Conservation (phyloP, 2,329 filamentous ascomycete species). For the Aspergillus transmontanensis region DNA sequence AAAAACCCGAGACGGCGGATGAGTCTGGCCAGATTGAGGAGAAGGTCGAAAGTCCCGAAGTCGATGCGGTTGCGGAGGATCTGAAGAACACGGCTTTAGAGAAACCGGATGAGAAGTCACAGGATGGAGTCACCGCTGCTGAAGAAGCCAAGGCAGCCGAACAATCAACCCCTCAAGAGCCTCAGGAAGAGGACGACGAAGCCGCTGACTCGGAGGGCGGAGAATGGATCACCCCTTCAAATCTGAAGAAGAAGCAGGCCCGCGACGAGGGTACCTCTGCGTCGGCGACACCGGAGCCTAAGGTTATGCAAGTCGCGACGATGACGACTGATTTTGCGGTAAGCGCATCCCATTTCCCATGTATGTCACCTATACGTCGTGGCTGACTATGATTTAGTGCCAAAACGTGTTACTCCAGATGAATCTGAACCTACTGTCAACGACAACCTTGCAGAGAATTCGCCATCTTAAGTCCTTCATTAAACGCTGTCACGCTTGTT, state of each 20-base stretch:
- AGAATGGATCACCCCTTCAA: slow-evolving; percentile 93
- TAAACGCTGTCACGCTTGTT: slow-evolving; percentile 91
- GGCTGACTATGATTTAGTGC: slow-evolving; percentile 28
- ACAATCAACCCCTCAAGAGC: slow-evolving; percentile 25
- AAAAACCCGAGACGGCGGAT: slow-evolving; percentile 36
- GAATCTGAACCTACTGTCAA: slow-evolving; percentile 86
- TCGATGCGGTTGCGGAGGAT: slow-evolving; percentile 33
- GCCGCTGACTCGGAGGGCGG: slow-evolving; percentile 56
- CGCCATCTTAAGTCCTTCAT: slow-evolving; percentile 85
- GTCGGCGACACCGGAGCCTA: slow-evolving; percentile 56
- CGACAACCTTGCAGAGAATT: slow-evolving; percentile 73
- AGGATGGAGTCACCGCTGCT: slow-evolving; percentile 28
- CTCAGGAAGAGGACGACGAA: slow-evolving; percentile 33
- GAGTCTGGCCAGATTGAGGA: slow-evolving; percentile 18
- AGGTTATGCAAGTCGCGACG: slow-evolving; percentile 80
- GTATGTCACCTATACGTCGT: neutral
- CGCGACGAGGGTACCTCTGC: slow-evolving; percentile 60
- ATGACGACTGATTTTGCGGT: slow-evolving; percentile 96
- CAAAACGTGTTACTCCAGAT: slow-evolving; percentile 95
- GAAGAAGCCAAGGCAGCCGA: slow-evolving; percentile 17
- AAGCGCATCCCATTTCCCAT: slow-evolving; percentile 36
- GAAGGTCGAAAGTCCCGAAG: slow-evolving; percentile 19
- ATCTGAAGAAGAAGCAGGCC: slow-evolving; percentile 81
- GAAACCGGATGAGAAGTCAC: slow-evolving; percentile 26
- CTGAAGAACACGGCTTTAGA: slow-evolving; percentile 33